Percentiles rank a stretch among this genome's conserved stretches.
These are phyloP conservation scores for Dalbergia oliveri DNA, from an alignment of 306 rosid genomes.

Conservation along the genomic window DNA sequence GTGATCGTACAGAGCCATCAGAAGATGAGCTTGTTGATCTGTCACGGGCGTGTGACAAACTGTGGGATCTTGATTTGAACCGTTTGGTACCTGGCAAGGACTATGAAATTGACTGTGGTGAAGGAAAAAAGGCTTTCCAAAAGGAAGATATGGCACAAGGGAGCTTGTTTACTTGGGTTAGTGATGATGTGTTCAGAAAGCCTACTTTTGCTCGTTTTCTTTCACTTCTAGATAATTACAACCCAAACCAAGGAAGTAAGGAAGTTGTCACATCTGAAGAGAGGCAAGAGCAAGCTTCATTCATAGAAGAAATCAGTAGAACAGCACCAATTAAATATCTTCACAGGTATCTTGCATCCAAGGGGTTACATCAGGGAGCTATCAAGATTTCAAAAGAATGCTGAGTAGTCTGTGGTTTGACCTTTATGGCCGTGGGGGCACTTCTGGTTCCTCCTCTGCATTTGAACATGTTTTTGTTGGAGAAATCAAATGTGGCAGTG, in stretches of 20 bases:
- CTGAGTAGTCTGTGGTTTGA: slow-evolving; percentile 84
- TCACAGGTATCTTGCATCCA: slow-evolving; percentile 75
- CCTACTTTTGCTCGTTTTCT: slow-evolving; percentile 86
- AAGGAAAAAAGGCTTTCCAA: slow-evolving; percentile 82
- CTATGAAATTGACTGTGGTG: slow-evolving; percentile 95
- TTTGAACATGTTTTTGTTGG: slow-evolving; percentile 98
- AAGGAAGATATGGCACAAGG: slow-evolving; percentile 82
- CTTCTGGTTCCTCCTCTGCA: slow-evolving; percentile 91
- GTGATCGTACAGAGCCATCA: slow-evolving; percentile 65
- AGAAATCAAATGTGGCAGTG: slow-evolving; percentile 76
- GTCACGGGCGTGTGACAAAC: slow-evolving; percentile 76
- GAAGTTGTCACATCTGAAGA: slow-evolving; percentile 95
- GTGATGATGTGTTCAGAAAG: slow-evolving; percentile 71
- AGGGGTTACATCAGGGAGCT: slow-evolving; percentile 67
- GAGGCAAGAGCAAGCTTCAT: slow-evolving; percentile 92
- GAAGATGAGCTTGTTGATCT: slow-evolving; percentile 79
- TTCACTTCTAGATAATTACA: slow-evolving; percentile 92
- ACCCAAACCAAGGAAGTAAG: slow-evolving; percentile 77
- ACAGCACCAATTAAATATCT: slow-evolving; percentile 92
- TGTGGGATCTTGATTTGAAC: slow-evolving; percentile 90
- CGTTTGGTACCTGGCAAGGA: slow-evolving; percentile 82
- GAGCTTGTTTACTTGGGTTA: slow-evolving; percentile 77
- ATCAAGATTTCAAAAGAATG: slow-evolving; percentile 74
- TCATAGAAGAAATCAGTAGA: slow-evolving; percentile 94
- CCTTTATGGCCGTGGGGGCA: slow-evolving; percentile 89